These are phyloP conservation scores for Ganoderma resinaceum DNA, from an alignment of 1,284 basidiomycete species.

Conservation along the genomic window DNA sequence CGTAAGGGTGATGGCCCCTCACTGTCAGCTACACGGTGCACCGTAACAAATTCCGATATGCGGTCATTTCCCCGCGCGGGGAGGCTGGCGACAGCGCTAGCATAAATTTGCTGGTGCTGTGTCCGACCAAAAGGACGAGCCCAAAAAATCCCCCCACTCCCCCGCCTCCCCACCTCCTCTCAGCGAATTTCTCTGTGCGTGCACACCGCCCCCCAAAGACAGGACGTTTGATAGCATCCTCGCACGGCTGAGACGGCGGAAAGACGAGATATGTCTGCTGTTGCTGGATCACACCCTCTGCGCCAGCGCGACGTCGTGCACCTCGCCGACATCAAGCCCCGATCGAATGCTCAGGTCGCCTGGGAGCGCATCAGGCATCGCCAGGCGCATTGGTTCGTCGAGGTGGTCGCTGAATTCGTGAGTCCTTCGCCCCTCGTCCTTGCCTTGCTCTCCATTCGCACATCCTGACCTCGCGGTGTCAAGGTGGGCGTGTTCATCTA, in stretches of 20 bases:
- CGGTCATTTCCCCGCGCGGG: not conserved
- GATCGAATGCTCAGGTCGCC: conserved; percentile 46
- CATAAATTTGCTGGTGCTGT: not conserved
- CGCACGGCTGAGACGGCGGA: no score
- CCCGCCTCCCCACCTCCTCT: not conserved
- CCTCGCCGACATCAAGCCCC: conserved; percentile 36
- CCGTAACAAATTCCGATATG: not conserved
- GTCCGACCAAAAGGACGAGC: not conserved
- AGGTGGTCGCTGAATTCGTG: conserved; percentile 67
- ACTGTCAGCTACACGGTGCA: not conserved
- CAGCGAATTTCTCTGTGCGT: not conserved
- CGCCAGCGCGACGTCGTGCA: conserved; percentile 33
- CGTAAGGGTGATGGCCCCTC: not conserved
- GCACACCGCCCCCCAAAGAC: no score
- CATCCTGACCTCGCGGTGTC: conserved; percentile 29
- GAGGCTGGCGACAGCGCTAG: not conserved
- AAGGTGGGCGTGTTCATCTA: conserved; percentile 53
- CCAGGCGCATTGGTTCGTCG: conserved; percentile 57
- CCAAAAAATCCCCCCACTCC: not conserved
- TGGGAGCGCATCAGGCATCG: conserved; percentile 64
- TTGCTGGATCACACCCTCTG: conserved; percentile 23
- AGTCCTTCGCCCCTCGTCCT: conserved; percentile 20
- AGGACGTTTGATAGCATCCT: not conserved
- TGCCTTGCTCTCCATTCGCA: conserved; percentile 29
- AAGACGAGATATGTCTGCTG: conserved; percentile 7